Base-by-base conservation (phyloP, 352 stramenopile genomes). In the Globisporangium cystogenes region DNA sequence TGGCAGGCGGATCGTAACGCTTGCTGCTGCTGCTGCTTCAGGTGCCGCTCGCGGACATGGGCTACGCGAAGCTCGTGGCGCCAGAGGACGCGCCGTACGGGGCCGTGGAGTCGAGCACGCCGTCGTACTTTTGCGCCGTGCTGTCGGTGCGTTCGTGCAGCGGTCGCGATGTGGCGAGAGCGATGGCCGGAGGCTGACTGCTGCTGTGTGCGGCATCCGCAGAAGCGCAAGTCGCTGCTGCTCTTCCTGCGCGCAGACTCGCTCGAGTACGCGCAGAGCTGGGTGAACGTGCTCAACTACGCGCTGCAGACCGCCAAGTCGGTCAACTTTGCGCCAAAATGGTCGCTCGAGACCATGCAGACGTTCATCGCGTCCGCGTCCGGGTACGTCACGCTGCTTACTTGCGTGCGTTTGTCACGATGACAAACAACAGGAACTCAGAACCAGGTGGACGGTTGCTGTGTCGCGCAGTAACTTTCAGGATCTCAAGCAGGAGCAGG, bases 261-360 rank as follows among this genome's bases (percentile, higher is more conserved):
- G 37, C 49, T 85, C 42, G 81, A 87, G 21, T 72, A 86, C 37
- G 83, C 81, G 7, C 82, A 55, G 21, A 70, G 60, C 20, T 94
- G 83, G 83, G 83, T 91, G 27, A 87, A 77, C 44, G 75, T 86
- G 48, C 76, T 94, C 45, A 90, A 90, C 45, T 84, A 86, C 27
- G 81, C 81, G 14, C 70, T 91, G 31, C 72, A 88, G 51, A 85
- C 81, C 12, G 77, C 74, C 10, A 89, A 90, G 52, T 65, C 63
- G 0, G 61, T 89, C 6, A 65, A 82, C 36, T 94, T 87, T 55
- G 59, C 74, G 14, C 70, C 72, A 31, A 67, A 66, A 45, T 94
- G 83, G 83, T 74, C 77, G 7, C 48, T 75, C 7, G 79, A 91
- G 20, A 85, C 75, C 45, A 82, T 90, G 51, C 77, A 92, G 43